Percentiles rank a stretch among this genome's conserved stretches.
These are phyloP conservation scores for Scheffersomyces cryptocercus DNA, from an alignment of 1,139 yeast species.

Conservation along the genomic window DNA sequence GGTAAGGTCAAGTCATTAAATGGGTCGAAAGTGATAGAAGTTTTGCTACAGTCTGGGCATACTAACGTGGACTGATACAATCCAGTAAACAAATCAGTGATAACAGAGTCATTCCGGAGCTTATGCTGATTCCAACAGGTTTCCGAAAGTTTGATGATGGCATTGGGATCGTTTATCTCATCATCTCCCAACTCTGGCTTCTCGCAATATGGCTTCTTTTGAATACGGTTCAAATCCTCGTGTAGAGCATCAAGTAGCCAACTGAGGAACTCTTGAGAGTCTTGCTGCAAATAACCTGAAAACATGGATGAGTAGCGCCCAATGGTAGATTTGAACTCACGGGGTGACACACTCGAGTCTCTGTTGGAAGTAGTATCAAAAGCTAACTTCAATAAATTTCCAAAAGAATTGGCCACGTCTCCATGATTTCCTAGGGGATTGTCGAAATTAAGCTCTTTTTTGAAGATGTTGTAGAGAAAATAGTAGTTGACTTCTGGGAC, in stretches of 20 bases:
- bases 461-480: constrained; percentile 63
- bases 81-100: constrained; percentile 87
- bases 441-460: constrained; percentile 64
- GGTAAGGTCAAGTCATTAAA: constrained; percentile 90
- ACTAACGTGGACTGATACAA: constrained; percentile 84
- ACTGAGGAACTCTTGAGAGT: constrained; percentile 91
- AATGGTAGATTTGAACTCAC: constrained; percentile 75
- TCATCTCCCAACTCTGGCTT: constrained; percentile 78
- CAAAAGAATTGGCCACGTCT: constrained; percentile 75
- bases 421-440: constrained; percentile 91
- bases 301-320: constrained; percentile 83
- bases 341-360: constrained; percentile 49
- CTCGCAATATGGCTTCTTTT: constrained; percentile 81
- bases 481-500: constrained; percentile 81
- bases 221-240: constrained; percentile 85
- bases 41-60: constrained; percentile 82
- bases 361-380: constrained; percentile 38
- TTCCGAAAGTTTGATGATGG: constrained; percentile 63
- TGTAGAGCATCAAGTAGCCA: constrained; percentile 89
- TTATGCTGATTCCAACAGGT: constrained; percentile 83
- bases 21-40: constrained; percentile 92
- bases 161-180: constrained; percentile 54
- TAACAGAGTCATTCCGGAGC: constrained; percentile 79
- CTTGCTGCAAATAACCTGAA: constrained; percentile 89
- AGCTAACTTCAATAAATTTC: constrained; percentile 58